A percentile compares a stretch with the other conserved stretches of the same genome.
These are phyloP conservation scores for Salix exigua DNA, from an alignment of 345 rosid genomes.

Conservation along the genomic window DNA sequence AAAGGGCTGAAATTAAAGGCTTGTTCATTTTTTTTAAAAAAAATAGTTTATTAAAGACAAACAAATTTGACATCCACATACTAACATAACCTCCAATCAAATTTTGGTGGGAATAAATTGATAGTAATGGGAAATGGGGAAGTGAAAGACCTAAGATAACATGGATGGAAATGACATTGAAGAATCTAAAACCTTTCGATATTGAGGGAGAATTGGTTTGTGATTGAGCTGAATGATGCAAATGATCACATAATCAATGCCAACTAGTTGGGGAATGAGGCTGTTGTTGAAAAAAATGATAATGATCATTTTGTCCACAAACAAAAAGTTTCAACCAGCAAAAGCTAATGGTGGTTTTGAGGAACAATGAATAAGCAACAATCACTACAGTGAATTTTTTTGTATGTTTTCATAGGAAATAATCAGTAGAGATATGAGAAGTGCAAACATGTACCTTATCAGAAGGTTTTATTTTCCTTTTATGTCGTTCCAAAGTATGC, in stretches of 20 bases:
- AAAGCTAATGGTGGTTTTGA: not conserved
- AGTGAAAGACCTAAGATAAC: not conserved
- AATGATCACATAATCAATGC: no score
- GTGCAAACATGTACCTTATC: conserved; percentile 11
- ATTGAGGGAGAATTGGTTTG: no score
- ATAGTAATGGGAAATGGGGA: not conserved
- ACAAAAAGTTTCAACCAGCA: not conserved
- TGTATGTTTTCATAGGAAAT: no score
- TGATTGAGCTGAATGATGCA: no score
- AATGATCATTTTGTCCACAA: no score
- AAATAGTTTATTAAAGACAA: not conserved
- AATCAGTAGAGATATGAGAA: not conserved
- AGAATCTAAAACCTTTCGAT: no score
- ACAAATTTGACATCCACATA: not conserved
- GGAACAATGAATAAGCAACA: conserved; percentile 11
- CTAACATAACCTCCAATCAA: not conserved
- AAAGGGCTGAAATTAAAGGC: no score
- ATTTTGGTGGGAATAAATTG: not conserved
- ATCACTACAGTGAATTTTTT: not conserved
- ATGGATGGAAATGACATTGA: no score
- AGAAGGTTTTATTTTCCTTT: conserved; percentile 12
- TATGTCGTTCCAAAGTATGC: conserved; percentile 7
- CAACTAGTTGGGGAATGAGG: no score
- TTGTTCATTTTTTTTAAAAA: no score
- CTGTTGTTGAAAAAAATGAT: no score